Evolutionary conservation across 768 basidiomycete species (phyloP), one percentile per base, ranked within the genome.

Genomic region (Coprinellus micaceus): DNA sequence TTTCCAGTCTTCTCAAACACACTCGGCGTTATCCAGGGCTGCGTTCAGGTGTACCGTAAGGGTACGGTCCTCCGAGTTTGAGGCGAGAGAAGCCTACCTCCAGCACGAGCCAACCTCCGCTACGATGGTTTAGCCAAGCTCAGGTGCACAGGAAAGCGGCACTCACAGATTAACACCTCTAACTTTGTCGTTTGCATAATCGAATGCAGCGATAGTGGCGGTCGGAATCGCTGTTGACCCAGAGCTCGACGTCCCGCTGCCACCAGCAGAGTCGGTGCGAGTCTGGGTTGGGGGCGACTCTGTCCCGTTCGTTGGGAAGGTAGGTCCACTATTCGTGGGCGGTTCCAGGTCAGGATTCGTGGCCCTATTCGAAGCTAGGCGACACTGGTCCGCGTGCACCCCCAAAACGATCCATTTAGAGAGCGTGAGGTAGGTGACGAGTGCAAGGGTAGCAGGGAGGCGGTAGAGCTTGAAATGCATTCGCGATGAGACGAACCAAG

Each of bases 11-110:
- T 79, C 58, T 84, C 75, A 58, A 89, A 90, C 11, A 89, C 73
- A 62, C 84, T 86, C 1, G 88, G 88, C 1, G 86, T 89, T 54
- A 90, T 89, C 88, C 88, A 89, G 29, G 87, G 86, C 84, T 88
- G 56, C 12, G 33, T 26, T 10, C 17, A 15, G 26, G 9, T 37
- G 36, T n/a, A n/a, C n/a, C n/a, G n/a, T n/a, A n/a, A n/a, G n/a
- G n/a, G n/a, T n/a, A n/a, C n/a, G n/a, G n/a, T n/a, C n/a, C n/a
- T n/a, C n/a, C n/a, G n/a, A n/a, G n/a, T n/a, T n/a, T n/a, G n/a
- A n/a, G n/a, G n/a, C n/a, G n/a, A 33, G 33, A 33, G 33, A 6
- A 6, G 33, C 33, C 33, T 33, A 80, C 82, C 72, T 85, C 84
- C 2, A 85, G 68, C 15, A 85, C 81, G 56, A 85, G 78, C 84